phyloP scores from a whole-genome alignment of 805 yeast genomes.

The Zygotorulaspora florentina region DNA sequence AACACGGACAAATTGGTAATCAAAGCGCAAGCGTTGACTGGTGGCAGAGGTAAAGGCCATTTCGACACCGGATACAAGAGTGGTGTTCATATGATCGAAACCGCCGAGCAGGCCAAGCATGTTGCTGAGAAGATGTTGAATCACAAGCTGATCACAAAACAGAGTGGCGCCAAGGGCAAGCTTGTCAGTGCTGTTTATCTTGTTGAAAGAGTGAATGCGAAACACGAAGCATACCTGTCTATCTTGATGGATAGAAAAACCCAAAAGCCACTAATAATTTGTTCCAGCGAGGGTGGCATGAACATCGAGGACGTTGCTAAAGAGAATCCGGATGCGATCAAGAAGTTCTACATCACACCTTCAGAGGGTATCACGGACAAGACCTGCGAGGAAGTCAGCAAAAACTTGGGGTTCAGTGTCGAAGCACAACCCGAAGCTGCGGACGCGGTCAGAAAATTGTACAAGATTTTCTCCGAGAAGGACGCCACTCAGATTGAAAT shows the following conservation, averaged over 20 bases:
- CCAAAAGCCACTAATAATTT: constrained; percentile 89
- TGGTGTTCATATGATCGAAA: constrained; percentile 86
- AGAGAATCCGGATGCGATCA: constrained; percentile 84
- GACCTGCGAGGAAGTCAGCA: constrained; percentile 72
- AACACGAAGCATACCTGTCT: constrained; percentile 93
- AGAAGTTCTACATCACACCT: constrained; percentile 76
- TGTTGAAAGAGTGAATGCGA: constrained; percentile 90
- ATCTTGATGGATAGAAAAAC: constrained; percentile 90
- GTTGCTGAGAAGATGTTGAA: constrained; percentile 85
- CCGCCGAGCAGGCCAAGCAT: constrained; percentile 82
- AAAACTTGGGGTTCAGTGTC: constrained; percentile 72
- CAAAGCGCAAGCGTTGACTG: constrained; percentile 98
- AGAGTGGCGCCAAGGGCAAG: constrained; percentile 96
- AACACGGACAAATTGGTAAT: constrained; percentile 71
- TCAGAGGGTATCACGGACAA: constrained; percentile 74
- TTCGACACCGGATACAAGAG: constrained; percentile 94
- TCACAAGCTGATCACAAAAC: constrained; percentile 94
- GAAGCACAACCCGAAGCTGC: constrained; percentile 84
- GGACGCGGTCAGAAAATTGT: constrained; percentile 76
- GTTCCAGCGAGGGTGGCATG: constrained; percentile 98
- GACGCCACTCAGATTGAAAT: constrained; percentile 99
- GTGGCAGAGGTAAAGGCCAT: constrained; percentile 99
- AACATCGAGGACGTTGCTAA: constrained; percentile 98
- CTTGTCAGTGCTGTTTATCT: constrained; percentile 94
- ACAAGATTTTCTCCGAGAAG: constrained; percentile 81